These are phyloP conservation scores for Aspergillus unguis DNA, from an alignment of 2,329 filamentous ascomycete species.

Conservation along the genomic window DNA sequence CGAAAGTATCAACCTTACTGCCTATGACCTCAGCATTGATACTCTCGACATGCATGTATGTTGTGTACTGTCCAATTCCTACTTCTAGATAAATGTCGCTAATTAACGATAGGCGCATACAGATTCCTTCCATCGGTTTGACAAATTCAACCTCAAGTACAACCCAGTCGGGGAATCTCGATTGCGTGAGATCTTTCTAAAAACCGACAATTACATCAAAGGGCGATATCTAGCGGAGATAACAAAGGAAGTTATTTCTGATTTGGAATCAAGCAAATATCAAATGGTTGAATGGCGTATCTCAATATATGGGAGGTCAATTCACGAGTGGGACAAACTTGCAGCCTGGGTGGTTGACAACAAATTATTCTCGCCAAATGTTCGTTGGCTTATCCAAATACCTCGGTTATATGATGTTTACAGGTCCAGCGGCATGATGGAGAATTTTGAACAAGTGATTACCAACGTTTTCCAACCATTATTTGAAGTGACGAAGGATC, in stretches of 20 bases:
- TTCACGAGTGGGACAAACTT: conserved; percentile 96
- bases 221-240: conserved; percentile 96
- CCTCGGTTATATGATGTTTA: conserved; percentile 95
- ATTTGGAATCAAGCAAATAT: conserved; percentile 97
- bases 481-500: conserved; percentile 90
- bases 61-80: conserved; percentile 19
- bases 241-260: conserved; percentile 94
- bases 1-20: conserved; percentile 93
- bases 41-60: conserved; percentile 96
- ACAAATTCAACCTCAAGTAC: conserved; percentile 99
- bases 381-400: conserved; percentile 94
- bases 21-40: conserved; percentile 96
- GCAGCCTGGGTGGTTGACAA: conserved; percentile 97
- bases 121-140: conserved; percentile 96
- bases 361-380: conserved; percentile 95
- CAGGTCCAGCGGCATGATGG: conserved; percentile 82
- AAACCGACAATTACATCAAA: conserved; percentile 97
- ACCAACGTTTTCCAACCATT: conserved; percentile 89
- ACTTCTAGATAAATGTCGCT: conserved; percentile 3
- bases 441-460: conserved; percentile 85
- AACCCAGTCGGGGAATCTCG: conserved; percentile 96
- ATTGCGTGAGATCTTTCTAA: conserved; percentile 94
- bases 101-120: conserved; percentile 68
- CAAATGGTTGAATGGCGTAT: conserved; percentile 99
- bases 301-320: conserved; percentile 87